A percentile compares a stretch with the other conserved stretches of the same genome.
Evolutionary conservation across 257 asterid species (phyloP).

Genomic region (Solanum habrochaites): DNA sequence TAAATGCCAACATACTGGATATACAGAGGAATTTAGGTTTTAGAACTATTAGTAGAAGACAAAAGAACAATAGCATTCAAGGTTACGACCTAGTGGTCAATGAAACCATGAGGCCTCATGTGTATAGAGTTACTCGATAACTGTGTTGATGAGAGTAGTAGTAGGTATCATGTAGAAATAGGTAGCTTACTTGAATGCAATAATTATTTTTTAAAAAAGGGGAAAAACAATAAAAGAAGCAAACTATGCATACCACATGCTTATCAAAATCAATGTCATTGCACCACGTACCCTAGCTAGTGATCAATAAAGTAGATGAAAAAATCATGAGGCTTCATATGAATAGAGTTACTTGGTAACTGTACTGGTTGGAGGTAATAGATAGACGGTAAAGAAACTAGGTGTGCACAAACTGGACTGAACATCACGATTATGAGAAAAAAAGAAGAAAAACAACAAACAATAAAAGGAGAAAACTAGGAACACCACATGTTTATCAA

Average conservation of each 20-base stretch:
- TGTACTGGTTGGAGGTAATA: neutral
- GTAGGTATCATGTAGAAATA: too few species aligned
- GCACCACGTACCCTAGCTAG: slow-evolving; percentile 2
- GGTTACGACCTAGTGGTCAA: neutral
- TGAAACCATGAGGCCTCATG: neutral
- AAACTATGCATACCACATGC: slow-evolving; percentile 35
- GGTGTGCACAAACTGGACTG: neutral
- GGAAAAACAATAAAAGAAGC: neutral
- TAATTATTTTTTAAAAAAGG: too few species aligned
- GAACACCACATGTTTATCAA: slow-evolving; percentile 52
- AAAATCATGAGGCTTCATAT: neutral
- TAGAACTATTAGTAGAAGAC: neutral
- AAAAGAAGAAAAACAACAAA: neutral
- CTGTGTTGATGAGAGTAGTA: neutral
- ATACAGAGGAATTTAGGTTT: neutral
- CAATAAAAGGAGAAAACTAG: neutral
- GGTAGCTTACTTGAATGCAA: too few species aligned
- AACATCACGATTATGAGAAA: neutral
- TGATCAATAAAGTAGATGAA: too few species aligned
- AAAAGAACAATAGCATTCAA: neutral
- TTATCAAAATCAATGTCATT: slow-evolving; percentile 51
- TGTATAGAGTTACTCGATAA: neutral
- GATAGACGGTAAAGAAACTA: neutral
- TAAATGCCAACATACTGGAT: neutral
- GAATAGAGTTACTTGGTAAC: neutral